Percentiles rank a stretch among this genome's conserved stretches.
Conservation (phyloP, 208 protist species). For the Leishmania tropica region DNA sequence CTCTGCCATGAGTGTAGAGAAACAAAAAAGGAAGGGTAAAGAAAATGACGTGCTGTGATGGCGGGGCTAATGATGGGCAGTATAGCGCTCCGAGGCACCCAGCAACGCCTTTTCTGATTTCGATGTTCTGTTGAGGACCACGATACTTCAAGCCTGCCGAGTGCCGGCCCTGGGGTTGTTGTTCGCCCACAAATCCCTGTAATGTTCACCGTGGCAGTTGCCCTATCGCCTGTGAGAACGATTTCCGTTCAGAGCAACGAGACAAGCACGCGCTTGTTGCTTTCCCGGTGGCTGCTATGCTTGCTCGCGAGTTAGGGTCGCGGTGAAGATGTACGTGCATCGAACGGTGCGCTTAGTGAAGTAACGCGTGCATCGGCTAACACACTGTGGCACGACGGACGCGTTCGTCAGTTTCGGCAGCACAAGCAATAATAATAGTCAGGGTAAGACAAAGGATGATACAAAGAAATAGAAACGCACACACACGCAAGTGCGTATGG, state of each 20-base stretch:
- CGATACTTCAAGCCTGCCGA: not conserved
- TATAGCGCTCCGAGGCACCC: not conserved
- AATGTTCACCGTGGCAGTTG: not conserved
- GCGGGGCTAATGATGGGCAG: not conserved
- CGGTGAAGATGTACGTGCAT: not conserved
- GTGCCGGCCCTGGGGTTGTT: not conserved
- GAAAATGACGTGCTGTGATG: slow-evolving; percentile 12
- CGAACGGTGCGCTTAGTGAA: not conserved
- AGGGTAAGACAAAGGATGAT: not conserved
- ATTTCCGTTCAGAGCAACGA: not conserved
- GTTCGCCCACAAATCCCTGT: not conserved
- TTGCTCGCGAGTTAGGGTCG: not conserved
- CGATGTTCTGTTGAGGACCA: not conserved
- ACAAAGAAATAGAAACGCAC: not conserved
- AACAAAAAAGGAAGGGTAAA: slow-evolving; percentile 2
- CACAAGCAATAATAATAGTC: not conserved
- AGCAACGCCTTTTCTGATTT: not conserved
- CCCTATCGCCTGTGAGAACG: not conserved
- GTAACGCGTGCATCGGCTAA: not conserved
- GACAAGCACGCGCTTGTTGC: not conserved
- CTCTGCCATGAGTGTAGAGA: slow-evolving; percentile 2
- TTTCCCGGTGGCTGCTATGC: not conserved
- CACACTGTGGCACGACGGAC: too few species aligned
- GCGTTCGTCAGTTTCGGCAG: not conserved
- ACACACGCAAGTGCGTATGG: not conserved